Evolutionary conservation across 2,329 filamentous ascomycete species (phyloP).

Genomic region (Berkeleyomyces rouxiae): DNA sequence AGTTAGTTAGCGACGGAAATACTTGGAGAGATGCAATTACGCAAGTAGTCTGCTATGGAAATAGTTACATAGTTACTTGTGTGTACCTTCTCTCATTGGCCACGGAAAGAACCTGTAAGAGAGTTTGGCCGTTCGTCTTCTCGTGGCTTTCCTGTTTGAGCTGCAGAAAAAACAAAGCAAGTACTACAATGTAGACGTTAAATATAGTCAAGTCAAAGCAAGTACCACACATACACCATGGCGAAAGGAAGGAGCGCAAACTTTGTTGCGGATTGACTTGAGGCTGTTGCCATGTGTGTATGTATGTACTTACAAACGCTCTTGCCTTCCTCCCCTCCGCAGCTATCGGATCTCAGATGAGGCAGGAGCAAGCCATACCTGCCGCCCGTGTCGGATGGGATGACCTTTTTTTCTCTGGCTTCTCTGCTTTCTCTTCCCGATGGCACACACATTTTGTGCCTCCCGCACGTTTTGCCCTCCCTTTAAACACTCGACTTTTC

Average conservation of each 20-base stretch:
- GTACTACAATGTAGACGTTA: too few species aligned
- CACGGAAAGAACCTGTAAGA: too few species aligned
- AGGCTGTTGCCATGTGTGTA: background rate
- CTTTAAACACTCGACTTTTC: background rate
- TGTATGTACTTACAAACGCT: background rate
- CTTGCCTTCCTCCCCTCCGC: background rate
- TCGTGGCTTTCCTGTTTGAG: too few species aligned
- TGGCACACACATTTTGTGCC: background rate
- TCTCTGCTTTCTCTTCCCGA: background rate
- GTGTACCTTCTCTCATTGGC: too few species aligned
- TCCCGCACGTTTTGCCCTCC: background rate
- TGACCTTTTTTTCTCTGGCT: background rate
- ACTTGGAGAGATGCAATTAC: too few species aligned
- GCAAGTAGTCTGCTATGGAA: too few species aligned
- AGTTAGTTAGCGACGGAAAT: too few species aligned
- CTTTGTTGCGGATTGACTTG: background rate
- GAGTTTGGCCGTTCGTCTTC: too few species aligned
- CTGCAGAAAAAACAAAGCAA: too few species aligned
- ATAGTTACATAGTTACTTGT: too few species aligned
- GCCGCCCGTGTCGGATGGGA: too few species aligned
- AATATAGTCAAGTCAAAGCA: background rate
- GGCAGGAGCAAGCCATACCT: background rate
- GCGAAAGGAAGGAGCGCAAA: background rate
- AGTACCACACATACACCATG: background rate
- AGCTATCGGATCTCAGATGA: background rate